phyloP scores from a whole-genome alignment of 2,329 filamentous ascomycete species.

The Alternaria incomplexa region DNA sequence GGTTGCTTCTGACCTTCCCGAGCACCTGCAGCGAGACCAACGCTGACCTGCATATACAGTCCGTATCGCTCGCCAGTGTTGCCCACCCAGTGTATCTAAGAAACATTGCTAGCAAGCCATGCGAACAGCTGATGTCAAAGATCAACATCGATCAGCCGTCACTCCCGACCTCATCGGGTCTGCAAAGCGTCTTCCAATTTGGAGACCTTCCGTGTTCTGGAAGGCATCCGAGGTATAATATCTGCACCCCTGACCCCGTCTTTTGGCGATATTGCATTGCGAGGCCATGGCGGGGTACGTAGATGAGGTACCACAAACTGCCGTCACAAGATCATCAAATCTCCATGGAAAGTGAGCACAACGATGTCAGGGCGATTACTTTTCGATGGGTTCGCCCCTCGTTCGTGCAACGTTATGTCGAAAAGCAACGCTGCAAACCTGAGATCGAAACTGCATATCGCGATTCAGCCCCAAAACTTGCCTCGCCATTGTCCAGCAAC shows the following conservation, averaged over 20 bases:
- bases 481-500: background rate
- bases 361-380: background rate
- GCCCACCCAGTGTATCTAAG: background rate
- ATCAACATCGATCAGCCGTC: background rate
- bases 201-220: constrained; percentile 25
- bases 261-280: constrained; percentile 30
- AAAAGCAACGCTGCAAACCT: background rate
- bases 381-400: constrained; percentile 13
- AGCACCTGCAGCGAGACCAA: constrained; percentile 24
- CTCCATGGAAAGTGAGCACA: constrained; percentile 1
- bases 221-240: constrained; percentile 27
- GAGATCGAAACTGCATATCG: background rate
- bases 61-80: background rate
- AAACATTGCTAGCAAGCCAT: constrained; percentile 10
- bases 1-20: constrained; percentile 14
- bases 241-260: constrained; percentile 32
- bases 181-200: constrained; percentile 17
- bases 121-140: background rate
- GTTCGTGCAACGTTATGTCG: constrained; percentile 9
- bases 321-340: constrained; percentile 28
- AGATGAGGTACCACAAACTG: constrained; percentile 38
- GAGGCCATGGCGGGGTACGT: constrained; percentile 43
- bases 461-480: background rate
- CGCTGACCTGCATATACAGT: constrained; percentile 29
- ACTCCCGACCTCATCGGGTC: background rate